phyloP scores from a whole-genome alignment of 192 early-diverging fungal genomes.

The Funneliformis mosseae region DNA sequence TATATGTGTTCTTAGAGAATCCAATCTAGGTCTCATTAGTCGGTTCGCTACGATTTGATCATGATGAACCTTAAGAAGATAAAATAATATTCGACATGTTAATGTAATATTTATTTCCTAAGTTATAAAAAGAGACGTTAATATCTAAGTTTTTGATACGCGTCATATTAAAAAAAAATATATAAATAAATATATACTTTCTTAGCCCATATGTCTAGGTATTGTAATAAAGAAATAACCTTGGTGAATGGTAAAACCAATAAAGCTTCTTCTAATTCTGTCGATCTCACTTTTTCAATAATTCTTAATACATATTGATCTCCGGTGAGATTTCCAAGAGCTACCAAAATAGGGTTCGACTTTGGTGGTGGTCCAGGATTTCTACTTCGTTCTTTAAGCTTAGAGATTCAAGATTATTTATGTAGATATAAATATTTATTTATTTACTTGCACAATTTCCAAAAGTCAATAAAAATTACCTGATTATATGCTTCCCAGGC shows the following conservation, averaged over 20 bases:
- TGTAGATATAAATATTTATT: not conserved
- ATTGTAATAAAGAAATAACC: slow-evolving; percentile 75
- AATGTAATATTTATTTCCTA: slow-evolving; percentile 77
- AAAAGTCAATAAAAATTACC: slow-evolving; percentile 36
- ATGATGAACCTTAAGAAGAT: slow-evolving; percentile 85
- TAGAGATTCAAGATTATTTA: too few relatives aligned
- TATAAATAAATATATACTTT: slow-evolving; percentile 48
- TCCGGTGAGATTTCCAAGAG: slow-evolving; percentile 61
- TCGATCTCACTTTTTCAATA: slow-evolving; percentile 76
- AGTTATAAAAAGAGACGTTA: slow-evolving; percentile 5
- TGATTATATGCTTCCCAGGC: slow-evolving; percentile 68
- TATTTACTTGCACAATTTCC: too few relatives aligned
- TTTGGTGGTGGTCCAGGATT: slow-evolving; percentile 51
- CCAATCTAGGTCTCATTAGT: slow-evolving; percentile 73
- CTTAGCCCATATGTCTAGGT: slow-evolving; percentile 81
- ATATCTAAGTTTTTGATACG: not conserved
- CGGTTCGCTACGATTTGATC: slow-evolving; percentile 85
- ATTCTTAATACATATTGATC: slow-evolving; percentile 82
- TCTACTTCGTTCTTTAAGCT: slow-evolving; percentile 43
- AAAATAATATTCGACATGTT: slow-evolving; percentile 82
- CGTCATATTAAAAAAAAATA: slow-evolving; percentile 3
- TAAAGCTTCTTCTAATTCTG: slow-evolving; percentile 88
- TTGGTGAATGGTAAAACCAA: slow-evolving; percentile 86
- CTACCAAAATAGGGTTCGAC: slow-evolving; percentile 65
- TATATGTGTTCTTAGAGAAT: slow-evolving; percentile 69